Base-by-base conservation (phyloP, 2,329 filamentous ascomycete genomes). In the Graphium sp. region DNA sequence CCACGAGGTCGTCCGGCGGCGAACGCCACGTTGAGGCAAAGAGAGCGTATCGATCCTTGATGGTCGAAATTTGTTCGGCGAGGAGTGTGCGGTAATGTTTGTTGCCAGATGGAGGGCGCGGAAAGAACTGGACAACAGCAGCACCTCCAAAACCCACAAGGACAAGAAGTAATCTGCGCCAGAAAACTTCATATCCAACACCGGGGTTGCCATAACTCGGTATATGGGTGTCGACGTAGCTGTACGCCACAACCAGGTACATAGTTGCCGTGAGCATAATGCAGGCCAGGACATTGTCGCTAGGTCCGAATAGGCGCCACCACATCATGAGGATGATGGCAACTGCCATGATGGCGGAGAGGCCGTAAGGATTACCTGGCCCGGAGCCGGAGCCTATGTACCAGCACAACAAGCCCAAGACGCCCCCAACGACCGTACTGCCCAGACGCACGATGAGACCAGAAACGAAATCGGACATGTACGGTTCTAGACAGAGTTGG, bases 331-430 rank as follows among this genome's bases (percentile, higher is more conserved):
- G 39, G 2, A 47, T 29, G 6, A 46, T 44, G 11, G 52, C 46
- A 2, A 54, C 49, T 1, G 47, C 53, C 32, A 57, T 55, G 4
- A 53, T 52, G 2, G 60, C 61, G 3, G 48, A 57, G 26, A 66
- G 41, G 0, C 62, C 61, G 14, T 62, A 66, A 0, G 60, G 50
- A 32, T 64, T 66, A 0, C 62, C 62, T 0, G 39, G 32, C 1
- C 62, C 62, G 16, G 40, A 39, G 0, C 59, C 62, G 2, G 61
- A 57, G 0, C 60, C 61, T 12, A 62, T 55, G 22, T 66, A 66
- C 62, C 62, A 66, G 2, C 52, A 52, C 0, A 56, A 41, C 38
- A 65, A 43, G 0, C 56, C 62, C 6, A 62, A 28, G 0, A 57
- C 38, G 10, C 62, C 62, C 0, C 62, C 62, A 7, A 59, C 33